Base-by-base conservation (phyloP, 2,329 filamentous ascomycete genomes). In the Penicillium sp. region DNA sequence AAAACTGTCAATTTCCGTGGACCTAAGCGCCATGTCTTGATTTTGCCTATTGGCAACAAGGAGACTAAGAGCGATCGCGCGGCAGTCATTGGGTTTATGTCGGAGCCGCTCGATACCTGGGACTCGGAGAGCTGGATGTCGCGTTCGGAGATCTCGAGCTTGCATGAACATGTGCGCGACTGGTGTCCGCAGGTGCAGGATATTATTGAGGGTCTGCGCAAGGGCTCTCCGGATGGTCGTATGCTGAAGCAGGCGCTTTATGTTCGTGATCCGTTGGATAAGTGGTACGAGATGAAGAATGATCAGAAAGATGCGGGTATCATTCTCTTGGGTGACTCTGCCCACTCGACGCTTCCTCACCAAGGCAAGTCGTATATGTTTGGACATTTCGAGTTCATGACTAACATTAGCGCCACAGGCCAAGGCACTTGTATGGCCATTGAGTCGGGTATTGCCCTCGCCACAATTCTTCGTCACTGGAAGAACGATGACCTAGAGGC, bases 51-150 rank as follows among this genome's bases (percentile, higher is more conserved):
- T 51, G 75, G 75, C 1, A 77, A 77, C 49, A 58, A 70, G 19
- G 73, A 75, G 49, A 72, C 71, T 4, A 55, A 68, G 5, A 73
- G 69, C 4, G 68, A 73, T 48, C 68, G 73, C 16, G 73, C 74
- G 2, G 75, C 69, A 0, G 60, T 77, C 7, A 76, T 77, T 55
- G 75, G 70, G 4, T 77, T 77, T 46, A 76, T 77, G 74, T 73
- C 73, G 6, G 75, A 77, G 65, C 62, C 74, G 2, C 65, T 77
- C 6, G 73, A 76, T 33, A 49, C 65, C 3, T 77, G 74, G 74
- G 73, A 70, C 22, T 74, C 73, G 7, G 74, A 76, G 60, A 73
- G 67, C 35, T 77, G 75, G 75, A 70, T 76, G 62, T 70, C 72
- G 3, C 69, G 70, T 37, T 70, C 70, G 4, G 66, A 70, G 53